Evolutionary conservation across 2,329 filamentous ascomycete genomes (phyloP).

Genomic region (Colletotrichum echinochloae): DNA sequence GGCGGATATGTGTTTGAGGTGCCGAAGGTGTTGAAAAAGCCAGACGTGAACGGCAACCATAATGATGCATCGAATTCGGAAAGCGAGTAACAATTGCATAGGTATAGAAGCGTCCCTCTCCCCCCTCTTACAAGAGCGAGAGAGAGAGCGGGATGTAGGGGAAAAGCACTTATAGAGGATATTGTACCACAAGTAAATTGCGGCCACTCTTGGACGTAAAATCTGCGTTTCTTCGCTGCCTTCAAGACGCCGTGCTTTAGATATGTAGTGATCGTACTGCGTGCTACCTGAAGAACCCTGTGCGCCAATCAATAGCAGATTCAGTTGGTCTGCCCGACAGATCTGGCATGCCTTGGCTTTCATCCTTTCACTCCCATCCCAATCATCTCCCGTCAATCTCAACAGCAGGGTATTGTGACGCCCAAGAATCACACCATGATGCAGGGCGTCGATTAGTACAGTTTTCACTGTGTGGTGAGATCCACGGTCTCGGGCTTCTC

Average conservation of each 20-base stretch:
- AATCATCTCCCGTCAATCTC: background rate
- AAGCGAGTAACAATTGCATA: conserved; percentile 37
- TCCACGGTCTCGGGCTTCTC: conserved; percentile 31
- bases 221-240: background rate
- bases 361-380: background rate
- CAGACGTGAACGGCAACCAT: conserved; percentile 50
- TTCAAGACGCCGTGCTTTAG: conserved; percentile 13
- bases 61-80: conserved; percentile 44
- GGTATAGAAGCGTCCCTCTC: conserved; percentile 27
- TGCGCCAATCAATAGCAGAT: conserved; percentile 6
- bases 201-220: conserved; percentile 20
- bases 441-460: too few relatives aligned
- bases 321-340: background rate
- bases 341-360: background rate
- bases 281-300: conserved; percentile 14
- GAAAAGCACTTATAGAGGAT: conserved; percentile 27
- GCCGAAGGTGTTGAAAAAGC: conserved; percentile 57
- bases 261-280: conserved; percentile 29
- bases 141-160: conserved; percentile 14
- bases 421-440: too few relatives aligned
- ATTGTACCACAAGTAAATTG: conserved; percentile 30
- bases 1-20: conserved; percentile 91
- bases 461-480: conserved; percentile 21
- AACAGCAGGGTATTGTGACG: conserved; percentile 15
- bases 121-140: background rate